Base-by-base conservation (phyloP, 495 filamentous ascomycete species). In the Penicillium cinerascens region DNA sequence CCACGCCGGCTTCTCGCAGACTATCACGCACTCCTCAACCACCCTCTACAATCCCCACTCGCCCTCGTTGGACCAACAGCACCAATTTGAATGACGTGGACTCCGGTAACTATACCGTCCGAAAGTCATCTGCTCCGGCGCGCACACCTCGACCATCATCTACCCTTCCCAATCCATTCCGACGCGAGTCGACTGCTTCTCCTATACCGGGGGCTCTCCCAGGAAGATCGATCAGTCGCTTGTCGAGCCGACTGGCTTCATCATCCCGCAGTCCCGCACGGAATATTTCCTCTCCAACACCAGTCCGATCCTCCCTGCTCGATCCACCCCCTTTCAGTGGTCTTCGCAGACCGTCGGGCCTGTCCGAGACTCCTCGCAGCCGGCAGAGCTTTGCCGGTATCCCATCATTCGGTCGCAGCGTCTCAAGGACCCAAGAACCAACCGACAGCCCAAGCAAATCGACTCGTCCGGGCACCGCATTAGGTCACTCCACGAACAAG, bases 11-110 rank as follows among this genome's bases (percentile, higher is more conserved):
- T 18, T 42, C 59, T 5, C 76, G 76, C 55, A 74, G 76, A 38
- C 52, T 70, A 21, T 67, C 74, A 20, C 75, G 78, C 35, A 78
- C 80, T 16, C 63, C 72, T 3, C 53, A 69, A 4, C 56, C 65
- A 5, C 53, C 65, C 5, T 77, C 81, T 2, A 71, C 70, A 13
- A 55, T 66, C 20, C 76, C 80, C 50, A 79, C 80, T 58, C 82
- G 87, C 36, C 92, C 92, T 13, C 80, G 86, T 46, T 97, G 92
- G 92, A 96, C 87, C 63, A 52, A 63, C 6, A 89, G 85, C 33
- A 83, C 82, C 11, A 93, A 90, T 61, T 82, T 86, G 42, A 78
- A 76, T 5, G 82, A 87, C 49, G n/a, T n/a, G n/a, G 76, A 87
- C 26, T 81, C 83, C 15, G 84, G 86, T 20, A 84, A 89, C 64